Evolutionary conservation across 2,329 filamentous ascomycete species (phyloP), one percentile per base, ranked within the genome.

Genomic region (Xylaria sp.): DNA sequence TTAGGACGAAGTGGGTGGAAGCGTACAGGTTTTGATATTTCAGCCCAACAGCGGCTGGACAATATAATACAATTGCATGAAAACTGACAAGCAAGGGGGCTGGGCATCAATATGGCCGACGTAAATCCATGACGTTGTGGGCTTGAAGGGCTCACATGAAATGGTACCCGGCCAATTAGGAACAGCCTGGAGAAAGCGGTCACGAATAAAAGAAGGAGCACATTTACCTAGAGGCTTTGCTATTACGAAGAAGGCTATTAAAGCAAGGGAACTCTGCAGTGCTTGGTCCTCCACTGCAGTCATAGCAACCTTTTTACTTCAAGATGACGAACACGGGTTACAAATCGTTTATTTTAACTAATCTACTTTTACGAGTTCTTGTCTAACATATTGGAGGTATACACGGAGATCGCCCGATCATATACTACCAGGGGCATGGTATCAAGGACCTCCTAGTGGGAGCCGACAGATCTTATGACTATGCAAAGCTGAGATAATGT

Each of bases 401-500:
- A n/a, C n/a, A n/a, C n/a, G n/a, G n/a, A n/a, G n/a, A n/a, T n/a
- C n/a, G n/a, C n/a, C n/a, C n/a, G n/a, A n/a, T n/a, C n/a, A n/a
- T n/a, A n/a, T n/a, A n/a, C n/a, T n/a, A n/a, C n/a, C n/a, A n/a
- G 6, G 9, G 8, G 39, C 32, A 39, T 39, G 36, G 25, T 23
- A 12, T 15, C 20, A 61, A 2, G 34, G 13, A 18, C 12, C 20
- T 39, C 36, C 10, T 6, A 28, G 39, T 34, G 36, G 4, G 15
- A 48, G 15, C 23, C 7, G 15, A 20, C 30, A 48, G 39, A 63
- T 39, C 20, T 39, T 45, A 25, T 23, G 1, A 25, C 41, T 50
- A 23, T n/a, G 10, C n/a, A 63, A 46, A 28, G 52, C 50, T 15
- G 43, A 57, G 12, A 59, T 50, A 15, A 64, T 36, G 23, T 52